Evolutionary conservation across 2,329 filamentous ascomycete genomes (phyloP), one percentile per base, ranked within the genome.

Genomic region (Aspergillus sp.): DNA sequence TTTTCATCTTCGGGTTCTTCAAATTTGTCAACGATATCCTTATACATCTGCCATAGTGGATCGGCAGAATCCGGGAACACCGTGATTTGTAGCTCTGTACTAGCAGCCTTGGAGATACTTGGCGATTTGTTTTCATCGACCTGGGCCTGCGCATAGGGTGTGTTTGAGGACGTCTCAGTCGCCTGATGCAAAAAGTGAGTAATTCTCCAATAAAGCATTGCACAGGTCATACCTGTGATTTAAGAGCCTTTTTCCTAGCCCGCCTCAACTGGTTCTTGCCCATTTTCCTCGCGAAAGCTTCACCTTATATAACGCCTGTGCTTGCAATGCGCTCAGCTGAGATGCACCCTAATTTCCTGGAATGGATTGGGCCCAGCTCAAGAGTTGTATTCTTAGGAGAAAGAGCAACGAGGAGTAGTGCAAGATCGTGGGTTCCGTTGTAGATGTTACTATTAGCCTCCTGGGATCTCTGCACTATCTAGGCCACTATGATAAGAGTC

Each of bases 241-340:
- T 96, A 74, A 91, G 87, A 70, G 92, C 90, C 88, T 97, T 97
- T 86, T 95, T 97, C 83, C 94, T 93, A 52, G 92, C 91, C 76
- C 94, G 88, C 76, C 92, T 87, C 82, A 93, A 89, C 79, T 96
- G 92, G 79, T 97, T 97, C 83, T 97, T 98, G 76, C 90, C 92
- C 82, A 90, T 88, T 81, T 94, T 96, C 74, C 74, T 74, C 50
- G 66, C 70, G 23, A 50, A 36, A 36, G 38, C 45, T 45, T 50
- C 13, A n/a, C 9, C 39, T 15, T 21, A 7, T 8, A 30, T 17
- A 41, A 41, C 8, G 1, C 19, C n/a, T 21, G 9, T 45, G 41
- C 41, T 21, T 12, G 19, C n/a, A 45, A 21, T 12, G 32, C 12
- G 32, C 5, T 13, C 2, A 13, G 12, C 12, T 36, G 13, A 13